A percentile compares a stretch with the other conserved stretches of the same genome.
These are phyloP conservation scores for Citeromyces nyonsensis DNA, from an alignment of 805 yeast genomes.

Conservation along the genomic window DNA sequence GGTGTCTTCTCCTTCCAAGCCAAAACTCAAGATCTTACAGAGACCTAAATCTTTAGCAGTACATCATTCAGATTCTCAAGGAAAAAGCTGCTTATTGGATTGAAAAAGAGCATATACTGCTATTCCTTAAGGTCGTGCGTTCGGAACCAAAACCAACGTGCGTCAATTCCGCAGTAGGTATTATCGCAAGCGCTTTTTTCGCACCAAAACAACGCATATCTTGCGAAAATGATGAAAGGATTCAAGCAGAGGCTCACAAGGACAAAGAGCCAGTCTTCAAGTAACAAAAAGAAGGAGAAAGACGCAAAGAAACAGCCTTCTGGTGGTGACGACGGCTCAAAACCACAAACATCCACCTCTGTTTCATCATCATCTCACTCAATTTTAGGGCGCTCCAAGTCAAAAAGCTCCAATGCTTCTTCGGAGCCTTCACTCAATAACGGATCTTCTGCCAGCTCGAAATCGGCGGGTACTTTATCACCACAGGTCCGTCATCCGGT, in stretches of 20 bases:
- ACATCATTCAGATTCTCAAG: too few relatives aligned
- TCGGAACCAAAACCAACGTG: too few relatives aligned
- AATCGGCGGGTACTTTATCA: constrained; percentile 3
- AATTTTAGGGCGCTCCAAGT: constrained; percentile 1
- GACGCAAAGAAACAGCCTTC: constrained; percentile 15
- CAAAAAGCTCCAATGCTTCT: background rate
- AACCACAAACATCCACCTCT: constrained; percentile 1
- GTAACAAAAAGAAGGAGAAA: constrained; percentile 5
- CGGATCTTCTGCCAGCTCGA: constrained; percentile 3
- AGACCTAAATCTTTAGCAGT: too few relatives aligned
- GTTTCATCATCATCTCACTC: constrained; percentile 1
- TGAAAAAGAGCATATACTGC: too few relatives aligned
- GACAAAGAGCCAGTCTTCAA: constrained; percentile 15
- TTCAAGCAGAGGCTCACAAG: constrained; percentile 42
- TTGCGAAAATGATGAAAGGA: constrained; percentile 58
- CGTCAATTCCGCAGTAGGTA: background rate
- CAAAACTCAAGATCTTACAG: too few relatives aligned
- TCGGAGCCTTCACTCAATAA: constrained; percentile 1
- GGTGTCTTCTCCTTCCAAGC: too few relatives aligned
- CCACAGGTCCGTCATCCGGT: constrained; percentile 1
- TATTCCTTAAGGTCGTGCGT: too few relatives aligned
- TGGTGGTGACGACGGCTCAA: constrained; percentile 5
- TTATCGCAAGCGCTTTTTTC: background rate
- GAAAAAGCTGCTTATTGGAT: too few relatives aligned
- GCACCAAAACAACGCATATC: background rate